Evolutionary conservation across 1,284 basidiomycete genomes (phyloP).

Genomic region (Fomitiporia mediterranea): DNA sequence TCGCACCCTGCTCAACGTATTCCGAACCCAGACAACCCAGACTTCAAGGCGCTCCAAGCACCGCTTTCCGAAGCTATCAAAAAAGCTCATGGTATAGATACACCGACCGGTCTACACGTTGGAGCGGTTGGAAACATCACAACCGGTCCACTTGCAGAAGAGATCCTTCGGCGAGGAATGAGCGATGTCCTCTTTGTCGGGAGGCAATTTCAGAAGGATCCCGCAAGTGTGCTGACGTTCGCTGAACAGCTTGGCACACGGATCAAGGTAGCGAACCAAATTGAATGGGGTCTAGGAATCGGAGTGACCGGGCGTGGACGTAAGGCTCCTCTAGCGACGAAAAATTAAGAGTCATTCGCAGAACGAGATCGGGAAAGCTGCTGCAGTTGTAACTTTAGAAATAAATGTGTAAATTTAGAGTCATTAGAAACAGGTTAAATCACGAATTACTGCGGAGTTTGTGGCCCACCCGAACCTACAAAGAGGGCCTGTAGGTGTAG

Average conservation of each 20-base stretch:
- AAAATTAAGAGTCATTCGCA: too few species aligned
- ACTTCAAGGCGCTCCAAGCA: slow-evolving; percentile 27
- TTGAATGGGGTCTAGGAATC: slow-evolving; percentile 33
- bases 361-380: too few species aligned
- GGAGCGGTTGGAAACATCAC: slow-evolving; percentile 49
- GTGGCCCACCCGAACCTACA: too few species aligned
- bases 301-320: slow-evolving; percentile 26
- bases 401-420: too few species aligned
- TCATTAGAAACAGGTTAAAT: too few species aligned
- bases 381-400: too few species aligned
- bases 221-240: slow-evolving; percentile 38
- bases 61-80: slow-evolving; percentile 42
- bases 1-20: slow-evolving; percentile 39
- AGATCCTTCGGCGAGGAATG: slow-evolving; percentile 34
- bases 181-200: slow-evolving; percentile 47
- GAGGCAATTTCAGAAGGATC: slow-evolving; percentile 54
- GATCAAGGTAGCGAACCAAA: slow-evolving; percentile 30
- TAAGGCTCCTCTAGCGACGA: neutral
- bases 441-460: too few species aligned
- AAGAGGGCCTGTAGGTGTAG: too few species aligned
- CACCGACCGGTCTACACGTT: slow-evolving; percentile 33
- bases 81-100: slow-evolving; percentile 27
- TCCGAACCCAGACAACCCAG: slow-evolving; percentile 28
- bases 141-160: slow-evolving; percentile 39
- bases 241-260: slow-evolving; percentile 28